A percentile compares a stretch with the other conserved stretches of the same genome.
Evolutionary conservation across 2,329 filamentous ascomycete species (phyloP).

Genomic region (Pseudogymnoascus sp.): DNA sequence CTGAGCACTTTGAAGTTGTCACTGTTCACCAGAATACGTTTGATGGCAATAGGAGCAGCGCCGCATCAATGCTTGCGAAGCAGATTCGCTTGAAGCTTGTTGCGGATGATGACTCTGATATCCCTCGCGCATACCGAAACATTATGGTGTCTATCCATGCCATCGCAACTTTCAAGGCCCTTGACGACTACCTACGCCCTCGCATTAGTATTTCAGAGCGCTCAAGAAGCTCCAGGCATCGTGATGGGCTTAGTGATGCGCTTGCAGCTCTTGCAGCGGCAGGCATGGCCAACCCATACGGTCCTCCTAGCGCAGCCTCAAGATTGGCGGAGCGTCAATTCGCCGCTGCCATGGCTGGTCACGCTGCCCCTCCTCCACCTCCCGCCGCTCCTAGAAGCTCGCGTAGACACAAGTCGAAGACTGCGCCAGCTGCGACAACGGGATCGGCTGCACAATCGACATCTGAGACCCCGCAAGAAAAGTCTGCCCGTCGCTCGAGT

Average conservation of each 20-base stretch:
- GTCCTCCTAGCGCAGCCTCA: constrained; percentile 21
- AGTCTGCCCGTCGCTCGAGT: constrained; percentile 54
- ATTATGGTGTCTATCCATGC: constrained; percentile 99
- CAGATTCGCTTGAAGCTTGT: constrained; percentile 84
- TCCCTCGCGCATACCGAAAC: constrained; percentile 78
- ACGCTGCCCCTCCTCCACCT: constrained; percentile 32
- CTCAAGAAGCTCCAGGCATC: constrained; percentile 51
- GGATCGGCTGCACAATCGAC: constrained; percentile 35
- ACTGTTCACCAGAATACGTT: constrained; percentile 91
- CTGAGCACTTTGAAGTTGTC: constrained; percentile 95
- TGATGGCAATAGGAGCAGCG: constrained; percentile 82
- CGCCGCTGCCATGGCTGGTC: constrained; percentile 20
- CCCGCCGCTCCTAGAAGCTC: constrained; percentile 29
- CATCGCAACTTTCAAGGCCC: constrained; percentile 92
- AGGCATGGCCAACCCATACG: constrained; percentile 46
- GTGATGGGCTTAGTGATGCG: constrained; percentile 57
- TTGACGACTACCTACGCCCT: constrained; percentile 92
- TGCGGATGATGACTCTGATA: constrained; percentile 83
- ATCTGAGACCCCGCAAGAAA: constrained; percentile 46
- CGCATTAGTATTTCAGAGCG: constrained; percentile 77
- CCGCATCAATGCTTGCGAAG: constrained; percentile 92
- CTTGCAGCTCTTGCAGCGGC: constrained; percentile 73
- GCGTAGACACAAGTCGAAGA: constrained; percentile 37
- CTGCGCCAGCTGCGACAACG: constrained; percentile 35
- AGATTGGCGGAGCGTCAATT: constrained; percentile 25